Conservation (phyloP, 2,329 filamentous ascomycete species). For the Pyrenophora graminea region DNA sequence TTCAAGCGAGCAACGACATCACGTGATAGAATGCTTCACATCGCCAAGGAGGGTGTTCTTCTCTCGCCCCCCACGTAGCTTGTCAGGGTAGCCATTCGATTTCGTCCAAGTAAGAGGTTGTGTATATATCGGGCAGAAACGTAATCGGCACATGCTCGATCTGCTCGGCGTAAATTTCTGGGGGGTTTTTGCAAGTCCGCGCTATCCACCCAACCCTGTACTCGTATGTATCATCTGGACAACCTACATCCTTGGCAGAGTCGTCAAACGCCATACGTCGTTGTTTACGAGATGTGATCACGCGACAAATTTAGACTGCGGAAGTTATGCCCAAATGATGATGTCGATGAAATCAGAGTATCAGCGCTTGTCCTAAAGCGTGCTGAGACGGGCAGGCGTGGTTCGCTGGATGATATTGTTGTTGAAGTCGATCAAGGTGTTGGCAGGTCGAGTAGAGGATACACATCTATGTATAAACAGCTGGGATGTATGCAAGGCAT, state of each 20-base stretch:
- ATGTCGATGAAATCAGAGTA: constrained; percentile 19
- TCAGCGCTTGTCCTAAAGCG: constrained; percentile 12
- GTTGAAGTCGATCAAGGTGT: constrained; percentile 6
- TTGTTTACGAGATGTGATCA: constrained; percentile 10
- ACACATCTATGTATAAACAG: constrained; percentile 4
- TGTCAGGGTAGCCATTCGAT: no score
- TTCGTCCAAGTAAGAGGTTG: no score
- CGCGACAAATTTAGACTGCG: constrained; percentile 6
- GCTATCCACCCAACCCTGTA: not conserved
- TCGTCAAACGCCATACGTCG: constrained; percentile 3
- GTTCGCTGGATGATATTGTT: not conserved
- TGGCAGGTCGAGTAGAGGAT: constrained; percentile 5
- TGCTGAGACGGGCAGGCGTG: constrained; percentile 14
- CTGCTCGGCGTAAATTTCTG: not conserved
- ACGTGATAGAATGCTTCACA: not conserved
- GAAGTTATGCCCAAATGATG: constrained; percentile 16
- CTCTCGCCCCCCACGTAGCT: no score
- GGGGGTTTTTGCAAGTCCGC: not conserved
- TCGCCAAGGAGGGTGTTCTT: not conserved
- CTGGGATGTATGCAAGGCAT: constrained; percentile 8
- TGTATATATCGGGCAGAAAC: no score
- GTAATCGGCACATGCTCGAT: not conserved
- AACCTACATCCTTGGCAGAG: constrained; percentile 1
- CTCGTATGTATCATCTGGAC: constrained; percentile 3
- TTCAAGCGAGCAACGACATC: constrained; percentile 26